These are phyloP conservation scores for Phytopythium aichiense DNA, from an alignment of 352 stramenopile genomes.

Conservation along the genomic window DNA sequence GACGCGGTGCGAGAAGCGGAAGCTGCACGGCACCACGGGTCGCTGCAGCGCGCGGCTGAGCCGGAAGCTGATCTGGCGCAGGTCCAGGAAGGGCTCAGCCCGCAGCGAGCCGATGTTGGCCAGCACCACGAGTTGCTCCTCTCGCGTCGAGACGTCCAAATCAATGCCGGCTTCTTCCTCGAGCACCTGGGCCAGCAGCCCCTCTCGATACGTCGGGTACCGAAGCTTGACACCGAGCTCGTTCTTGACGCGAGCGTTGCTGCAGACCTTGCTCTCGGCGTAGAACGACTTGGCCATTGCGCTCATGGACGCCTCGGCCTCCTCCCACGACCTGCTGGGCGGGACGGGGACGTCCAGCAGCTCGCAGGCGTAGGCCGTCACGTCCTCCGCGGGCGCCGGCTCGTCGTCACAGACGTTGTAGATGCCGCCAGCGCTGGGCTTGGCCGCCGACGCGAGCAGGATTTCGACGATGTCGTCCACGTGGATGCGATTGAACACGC, in stretches of 20 bases:
- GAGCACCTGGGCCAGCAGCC: slow-evolving; percentile 68
- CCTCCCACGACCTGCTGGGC: slow-evolving; percentile 62
- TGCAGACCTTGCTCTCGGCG: slow-evolving; percentile 78
- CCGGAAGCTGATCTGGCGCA: slow-evolving; percentile 69
- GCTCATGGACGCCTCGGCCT: slow-evolving; percentile 71
- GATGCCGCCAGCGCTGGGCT: slow-evolving; percentile 56
- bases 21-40: slow-evolving; percentile 68
- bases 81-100: slow-evolving; percentile 59
- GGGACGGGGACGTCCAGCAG: slow-evolving; percentile 49
- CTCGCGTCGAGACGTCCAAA: neutral
- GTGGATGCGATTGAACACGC: slow-evolving; percentile 88
- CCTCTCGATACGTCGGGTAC: slow-evolving; percentile 83
- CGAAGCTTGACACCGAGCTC: slow-evolving; percentile 67
- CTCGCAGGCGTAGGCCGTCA: slow-evolving; percentile 76
- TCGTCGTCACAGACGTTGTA: slow-evolving; percentile 91
- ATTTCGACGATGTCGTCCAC: slow-evolving; percentile 88
- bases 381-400: slow-evolving; percentile 73
- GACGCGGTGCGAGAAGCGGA: slow-evolving; percentile 77
- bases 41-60: slow-evolving; percentile 50
- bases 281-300: slow-evolving; percentile 87
- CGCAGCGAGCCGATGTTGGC: slow-evolving; percentile 77
- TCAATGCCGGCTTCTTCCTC: slow-evolving; percentile 32
- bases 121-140: slow-evolving; percentile 39
- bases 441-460: slow-evolving; percentile 61
- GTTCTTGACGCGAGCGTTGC: slow-evolving; percentile 66